Evolutionary conservation across 208 protist species (phyloP).

Genomic region (Trypanosoma congolense): DNA sequence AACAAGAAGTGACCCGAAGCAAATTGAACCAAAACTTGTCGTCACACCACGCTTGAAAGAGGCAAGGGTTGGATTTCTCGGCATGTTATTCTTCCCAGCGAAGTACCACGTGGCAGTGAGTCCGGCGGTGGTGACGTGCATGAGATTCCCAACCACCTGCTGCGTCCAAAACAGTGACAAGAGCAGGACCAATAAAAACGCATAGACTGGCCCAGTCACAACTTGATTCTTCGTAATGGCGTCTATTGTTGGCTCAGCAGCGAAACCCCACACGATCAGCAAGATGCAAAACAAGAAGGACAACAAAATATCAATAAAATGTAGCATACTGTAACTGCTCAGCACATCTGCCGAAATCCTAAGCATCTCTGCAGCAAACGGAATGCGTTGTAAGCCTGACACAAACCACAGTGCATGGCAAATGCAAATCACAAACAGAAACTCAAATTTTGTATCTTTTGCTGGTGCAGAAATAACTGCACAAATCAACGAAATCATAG

Average conservation of each 20-base stretch:
- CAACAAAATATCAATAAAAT: slow-evolving; percentile 41
- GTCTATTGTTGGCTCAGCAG: slow-evolving; percentile 31
- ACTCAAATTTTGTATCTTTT: slow-evolving; percentile 6
- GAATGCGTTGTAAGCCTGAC: slow-evolving; percentile 64
- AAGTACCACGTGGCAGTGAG: slow-evolving; percentile 89
- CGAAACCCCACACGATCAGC: slow-evolving; percentile 48
- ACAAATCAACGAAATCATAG: slow-evolving; percentile 23
- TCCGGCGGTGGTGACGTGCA: slow-evolving; percentile 71
- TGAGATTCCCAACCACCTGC: slow-evolving; percentile 50
- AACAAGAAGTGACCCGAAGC: slow-evolving; percentile 81
- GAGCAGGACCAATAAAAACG: slow-evolving; percentile 57
- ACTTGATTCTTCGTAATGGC: slow-evolving; percentile 18
- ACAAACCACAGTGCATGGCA: slow-evolving; percentile 31
- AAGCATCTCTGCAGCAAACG: slow-evolving; percentile 71
- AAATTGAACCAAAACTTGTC: slow-evolving; percentile 85
- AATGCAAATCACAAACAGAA: slow-evolving; percentile 20
- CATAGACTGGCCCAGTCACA: slow-evolving; percentile 22
- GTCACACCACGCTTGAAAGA: slow-evolving; percentile 68
- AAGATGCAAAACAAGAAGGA: slow-evolving; percentile 28
- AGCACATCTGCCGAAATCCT: slow-evolving; percentile 36
- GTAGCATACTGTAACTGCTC: slow-evolving; percentile 46
- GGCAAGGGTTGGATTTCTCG: slow-evolving; percentile 33
- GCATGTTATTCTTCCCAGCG: slow-evolving; percentile 50
- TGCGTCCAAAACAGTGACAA: slow-evolving; percentile 53
- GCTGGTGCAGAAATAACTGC: slow-evolving; percentile 10